Base-by-base conservation (phyloP, 2,329 filamentous ascomycete species). In the Stachybotrys echinatus region DNA sequence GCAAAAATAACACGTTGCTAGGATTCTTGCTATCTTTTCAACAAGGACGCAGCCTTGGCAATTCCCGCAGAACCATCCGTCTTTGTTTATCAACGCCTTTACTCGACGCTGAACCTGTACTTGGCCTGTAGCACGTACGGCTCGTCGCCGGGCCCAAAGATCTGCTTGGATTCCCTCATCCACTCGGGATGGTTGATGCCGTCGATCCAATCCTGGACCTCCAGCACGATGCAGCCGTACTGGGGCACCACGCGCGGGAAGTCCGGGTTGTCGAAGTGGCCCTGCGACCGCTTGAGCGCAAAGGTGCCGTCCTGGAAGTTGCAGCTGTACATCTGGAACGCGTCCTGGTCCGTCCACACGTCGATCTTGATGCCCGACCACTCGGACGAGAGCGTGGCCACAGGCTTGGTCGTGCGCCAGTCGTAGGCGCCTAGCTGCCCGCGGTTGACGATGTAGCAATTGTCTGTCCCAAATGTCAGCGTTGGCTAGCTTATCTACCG, bases 201-300 rank as follows among this genome's bases (percentile, higher is more conserved):
- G 65, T 95, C 92, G 62, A 96, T 95, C 81, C 84, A 96, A 66
- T 94, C 91, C 75, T 96, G 83, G 12, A 94, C 89, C 73, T 96
- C 92, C 68, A 96, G 80, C 45, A 96, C 92, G 22, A 96, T 63
- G 68, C 92, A 96, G 27, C 89, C 91, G 63, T 91, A 89, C 73
- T 92, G 66, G 50, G 81, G 77, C 22, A 90, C 85, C 7, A 79
- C 80, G 37, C 84, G 75, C 4, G 82, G 79, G 58, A 84, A 80
- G 27, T 72, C 68, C 2, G 69, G 54, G 52, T 79, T 68, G 53
- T 80, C 74, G 53, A 74, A 68, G 4, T 87, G 70, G 17, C 87
- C 87, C 66, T 91, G 88, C 0, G 82, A 86, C 53, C 73, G 72
- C 74, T 91, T 91, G 54, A 91, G 70, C 1, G 87, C 73, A 54